Conservation (phyloP, 2,329 filamentous ascomycete species). For the Xylaria multiplex region DNA sequence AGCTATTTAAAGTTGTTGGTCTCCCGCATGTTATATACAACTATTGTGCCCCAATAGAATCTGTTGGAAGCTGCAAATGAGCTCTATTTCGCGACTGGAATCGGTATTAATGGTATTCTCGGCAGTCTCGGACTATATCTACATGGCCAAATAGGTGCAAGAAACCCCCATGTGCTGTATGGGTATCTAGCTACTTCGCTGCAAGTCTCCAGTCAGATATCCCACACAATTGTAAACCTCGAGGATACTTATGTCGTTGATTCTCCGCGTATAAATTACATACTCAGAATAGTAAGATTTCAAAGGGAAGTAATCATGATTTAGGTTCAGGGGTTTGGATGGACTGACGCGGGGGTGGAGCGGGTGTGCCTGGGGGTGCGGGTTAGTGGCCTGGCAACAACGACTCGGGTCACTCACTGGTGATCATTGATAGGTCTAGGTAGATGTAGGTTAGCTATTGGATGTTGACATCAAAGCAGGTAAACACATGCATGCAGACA, state of each 20-base stretch:
- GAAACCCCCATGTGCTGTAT: neutral
- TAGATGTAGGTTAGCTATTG: neutral
- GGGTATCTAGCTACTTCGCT: neutral
- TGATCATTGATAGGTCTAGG: neutral
- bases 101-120: neutral
- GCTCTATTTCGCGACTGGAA: neutral
- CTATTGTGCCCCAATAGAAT: conserved; percentile 24
- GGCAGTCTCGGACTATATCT: neutral
- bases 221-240: neutral
- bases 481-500: conserved; percentile 13
- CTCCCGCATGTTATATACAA: conserved; percentile 33
- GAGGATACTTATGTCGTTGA: neutral
- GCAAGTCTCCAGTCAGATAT: neutral
- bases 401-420: neutral
- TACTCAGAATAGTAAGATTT: no score
- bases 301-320: neutral
- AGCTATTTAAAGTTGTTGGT: conserved; percentile 24
- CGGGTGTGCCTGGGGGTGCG: conserved; percentile 11
- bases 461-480: conserved; percentile 11
- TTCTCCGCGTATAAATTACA: no score
- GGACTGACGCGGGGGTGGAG: conserved; percentile 9
- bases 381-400: conserved; percentile 31
- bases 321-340: neutral
- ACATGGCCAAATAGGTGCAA: neutral
- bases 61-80: conserved; percentile 12